Conservation (phyloP, 108 stramenopile genomes). For the Bacterosira constricta region DNA sequence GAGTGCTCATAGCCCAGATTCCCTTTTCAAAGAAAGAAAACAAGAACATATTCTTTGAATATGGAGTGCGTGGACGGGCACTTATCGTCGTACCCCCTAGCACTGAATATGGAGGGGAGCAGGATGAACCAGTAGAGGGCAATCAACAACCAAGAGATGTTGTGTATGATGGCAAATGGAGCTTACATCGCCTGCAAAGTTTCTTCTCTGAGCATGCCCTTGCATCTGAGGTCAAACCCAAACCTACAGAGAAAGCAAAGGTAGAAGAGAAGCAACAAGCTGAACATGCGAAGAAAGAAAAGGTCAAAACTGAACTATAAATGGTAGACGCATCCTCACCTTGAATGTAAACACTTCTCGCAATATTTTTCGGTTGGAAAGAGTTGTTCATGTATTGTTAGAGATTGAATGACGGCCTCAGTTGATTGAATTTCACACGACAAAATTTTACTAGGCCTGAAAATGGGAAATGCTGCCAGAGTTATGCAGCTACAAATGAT, state of each 20-base stretch:
- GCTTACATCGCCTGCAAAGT: conserved; percentile 47
- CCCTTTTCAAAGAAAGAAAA: conserved; percentile 60
- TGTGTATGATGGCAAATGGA: conserved; percentile 50
- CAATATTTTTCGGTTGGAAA: background rate
- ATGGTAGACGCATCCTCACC: background rate
- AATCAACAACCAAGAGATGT: background rate
- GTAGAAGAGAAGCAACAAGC: conserved; percentile 19
- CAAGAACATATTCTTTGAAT: conserved; percentile 42
- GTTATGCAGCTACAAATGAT: background rate
- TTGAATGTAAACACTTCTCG: background rate
- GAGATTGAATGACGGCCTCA: conserved; percentile 28
- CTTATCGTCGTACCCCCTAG: conserved; percentile 40
- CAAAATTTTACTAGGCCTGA: conserved; percentile 18
- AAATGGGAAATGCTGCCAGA: background rate
- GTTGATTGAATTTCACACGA: background rate
- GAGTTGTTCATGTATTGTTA: background rate
- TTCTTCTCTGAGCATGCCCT: conserved; percentile 63
- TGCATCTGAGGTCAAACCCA: conserved; percentile 35
- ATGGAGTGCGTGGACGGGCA: conserved; percentile 52
- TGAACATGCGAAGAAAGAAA: conserved; percentile 6
- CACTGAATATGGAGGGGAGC: background rate
- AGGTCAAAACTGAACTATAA: conserved; percentile 46
- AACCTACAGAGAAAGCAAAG: background rate
- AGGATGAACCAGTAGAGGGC: conserved; percentile 17
- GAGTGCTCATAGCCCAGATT: conserved; percentile 56